Evolutionary conservation across 805 yeast species (phyloP).

Genomic region (Teunomyces stri): DNA sequence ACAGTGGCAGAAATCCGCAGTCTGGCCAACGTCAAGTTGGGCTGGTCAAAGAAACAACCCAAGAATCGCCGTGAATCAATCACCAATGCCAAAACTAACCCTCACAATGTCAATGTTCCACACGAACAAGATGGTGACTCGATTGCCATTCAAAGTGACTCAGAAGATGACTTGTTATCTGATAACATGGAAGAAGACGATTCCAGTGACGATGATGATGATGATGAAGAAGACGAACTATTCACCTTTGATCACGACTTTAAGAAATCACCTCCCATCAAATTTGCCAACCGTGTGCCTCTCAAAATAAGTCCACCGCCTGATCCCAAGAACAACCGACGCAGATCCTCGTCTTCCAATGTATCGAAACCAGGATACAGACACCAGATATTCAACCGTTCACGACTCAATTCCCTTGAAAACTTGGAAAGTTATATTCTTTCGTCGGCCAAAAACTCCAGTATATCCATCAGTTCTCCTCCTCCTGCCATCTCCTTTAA

Average conservation of each 20-base stretch:
- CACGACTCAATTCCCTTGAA: conserved; percentile 42
- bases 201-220: conserved; percentile 40
- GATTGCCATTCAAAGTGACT: conserved; percentile 28
- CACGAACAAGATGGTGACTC: conserved; percentile 23
- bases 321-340: conserved; percentile 15
- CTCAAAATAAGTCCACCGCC: conserved; percentile 40
- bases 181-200: conserved; percentile 36
- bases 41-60: conserved; percentile 38
- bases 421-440: conserved; percentile 41
- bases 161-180: conserved; percentile 31
- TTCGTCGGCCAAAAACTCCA: conserved; percentile 39
- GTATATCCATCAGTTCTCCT: conserved; percentile 33
- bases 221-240: conserved; percentile 18
- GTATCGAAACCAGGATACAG: conserved; percentile 21
- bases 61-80: conserved; percentile 49
- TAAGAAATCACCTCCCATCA: conserved; percentile 32
- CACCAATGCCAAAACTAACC: conserved; percentile 42
- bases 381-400: conserved; percentile 34
- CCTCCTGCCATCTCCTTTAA: conserved; percentile 19
- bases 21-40: conserved; percentile 33
- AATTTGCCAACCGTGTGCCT: conserved; percentile 44
- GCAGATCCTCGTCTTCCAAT: conserved; percentile 29
- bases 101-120: conserved; percentile 49
- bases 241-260: conserved; percentile 28
- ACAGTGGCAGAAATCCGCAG: conserved; percentile 34